These are phyloP conservation scores for Scheffersomyces stipitis DNA, from an alignment of 805 yeast genomes.

Conservation along the genomic window DNA sequence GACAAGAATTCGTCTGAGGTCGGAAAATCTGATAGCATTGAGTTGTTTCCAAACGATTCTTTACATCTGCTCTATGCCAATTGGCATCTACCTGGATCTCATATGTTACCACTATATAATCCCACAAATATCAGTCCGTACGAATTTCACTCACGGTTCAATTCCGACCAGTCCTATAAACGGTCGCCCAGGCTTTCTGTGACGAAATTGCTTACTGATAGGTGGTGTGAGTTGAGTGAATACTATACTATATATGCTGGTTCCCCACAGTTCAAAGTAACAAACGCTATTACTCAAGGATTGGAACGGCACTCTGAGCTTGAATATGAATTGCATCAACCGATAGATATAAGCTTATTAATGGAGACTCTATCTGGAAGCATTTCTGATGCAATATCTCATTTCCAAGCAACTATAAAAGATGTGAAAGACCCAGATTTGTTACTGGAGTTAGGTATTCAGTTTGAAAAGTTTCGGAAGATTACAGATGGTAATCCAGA, in stretches of 20 bases:
- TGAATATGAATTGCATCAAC: slow-evolving; percentile 48
- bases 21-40: no score
- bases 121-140: slow-evolving; percentile 17
- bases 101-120: slow-evolving; percentile 4
- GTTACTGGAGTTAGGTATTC: slow-evolving; percentile 1
- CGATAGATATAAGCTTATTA: slow-evolving; percentile 18
- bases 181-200: slow-evolving; percentile 49
- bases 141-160: slow-evolving; percentile 22
- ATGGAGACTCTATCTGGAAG: slow-evolving; percentile 8
- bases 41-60: neutral
- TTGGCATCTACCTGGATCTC: slow-evolving; percentile 3
- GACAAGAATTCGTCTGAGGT: no score
- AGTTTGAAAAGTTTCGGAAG: neutral
- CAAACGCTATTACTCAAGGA: slow-evolving; percentile 49
- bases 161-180: slow-evolving; percentile 22
- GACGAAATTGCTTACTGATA: slow-evolving; percentile 54
- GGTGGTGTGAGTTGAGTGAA: slow-evolving; percentile 69
- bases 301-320: slow-evolving; percentile 44
- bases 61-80: slow-evolving; percentile 1
- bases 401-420: neutral
- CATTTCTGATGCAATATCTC: neutral
- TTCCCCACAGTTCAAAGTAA: slow-evolving; percentile 26
- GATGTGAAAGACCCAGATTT: neutral
- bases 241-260: slow-evolving; percentile 54
- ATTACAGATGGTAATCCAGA: slow-evolving; percentile 6